A percentile compares a stretch with the other conserved stretches of the same genome.
phyloP scores from a whole-genome alignment of 768 basidiomycete species.

The Austroboletus eburneus region DNA sequence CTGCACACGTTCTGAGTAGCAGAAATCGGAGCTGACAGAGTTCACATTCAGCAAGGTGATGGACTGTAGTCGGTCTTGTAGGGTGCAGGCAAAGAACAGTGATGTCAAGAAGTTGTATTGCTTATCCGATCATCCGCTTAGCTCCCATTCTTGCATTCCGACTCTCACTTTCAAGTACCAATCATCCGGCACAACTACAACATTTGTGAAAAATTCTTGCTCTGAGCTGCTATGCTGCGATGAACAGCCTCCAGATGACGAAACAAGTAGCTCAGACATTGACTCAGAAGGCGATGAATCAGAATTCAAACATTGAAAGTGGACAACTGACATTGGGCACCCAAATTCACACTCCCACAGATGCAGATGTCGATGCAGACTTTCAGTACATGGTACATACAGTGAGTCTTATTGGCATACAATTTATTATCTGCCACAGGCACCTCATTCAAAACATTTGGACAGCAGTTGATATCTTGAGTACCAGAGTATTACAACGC shows the following conservation, averaged over 20 bases:
- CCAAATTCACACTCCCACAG: not conserved
- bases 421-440: slow-evolving; percentile 31
- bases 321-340: slow-evolving; percentile 1
- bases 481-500: slow-evolving; percentile 42
- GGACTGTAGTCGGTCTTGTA: slow-evolving; percentile 21
- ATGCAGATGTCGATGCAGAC: slow-evolving; percentile 17
- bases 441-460: slow-evolving; percentile 68
- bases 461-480: slow-evolving; percentile 35
- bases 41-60: slow-evolving; percentile 21
- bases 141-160: too few relatives aligned
- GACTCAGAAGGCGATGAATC: slow-evolving; percentile 3
- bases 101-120: too few relatives aligned
- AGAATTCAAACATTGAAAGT: slow-evolving; percentile 8
- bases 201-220: slow-evolving; percentile 29
- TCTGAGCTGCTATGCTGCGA: slow-evolving; percentile 57
- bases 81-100: slow-evolving; percentile 29
- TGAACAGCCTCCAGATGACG: slow-evolving; percentile 11
- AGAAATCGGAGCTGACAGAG: slow-evolving; percentile 29
- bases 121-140: too few relatives aligned
- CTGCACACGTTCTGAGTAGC: slow-evolving; percentile 15
- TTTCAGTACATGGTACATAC: slow-evolving; percentile 20
- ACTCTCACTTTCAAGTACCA: not conserved
- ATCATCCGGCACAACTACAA: not conserved
- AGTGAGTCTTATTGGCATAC: not conserved
- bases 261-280: slow-evolving; percentile 1